These are phyloP conservation scores for Blastomyces parvus DNA, from an alignment of 2,329 filamentous ascomycete species.

Conservation along the genomic window DNA sequence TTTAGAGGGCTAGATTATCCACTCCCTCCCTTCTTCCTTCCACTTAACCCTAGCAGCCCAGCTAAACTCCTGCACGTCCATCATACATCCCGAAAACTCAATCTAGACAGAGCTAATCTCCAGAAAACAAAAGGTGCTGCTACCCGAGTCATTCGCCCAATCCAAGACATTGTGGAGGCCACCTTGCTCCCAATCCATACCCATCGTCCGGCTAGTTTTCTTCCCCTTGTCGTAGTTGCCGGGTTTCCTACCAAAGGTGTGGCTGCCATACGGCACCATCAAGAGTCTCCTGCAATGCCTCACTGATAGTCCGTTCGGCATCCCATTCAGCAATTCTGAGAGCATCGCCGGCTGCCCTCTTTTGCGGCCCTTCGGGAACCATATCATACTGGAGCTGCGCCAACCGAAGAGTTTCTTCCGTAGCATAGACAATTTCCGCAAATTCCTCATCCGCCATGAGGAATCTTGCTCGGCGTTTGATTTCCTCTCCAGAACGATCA, in stretches of 20 bases:
- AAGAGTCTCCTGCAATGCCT: not conserved
- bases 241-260: not conserved
- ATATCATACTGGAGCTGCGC: conserved; percentile 9
- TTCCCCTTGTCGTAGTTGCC: too few species aligned
- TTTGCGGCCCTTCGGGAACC: conserved; percentile 1
- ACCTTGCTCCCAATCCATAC: not conserved
- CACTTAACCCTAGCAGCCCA: not conserved
- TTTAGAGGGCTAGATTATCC: not conserved
- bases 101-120: not conserved
- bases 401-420: conserved; percentile 9
- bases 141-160: not conserved
- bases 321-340: not conserved
- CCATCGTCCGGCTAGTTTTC: not conserved
- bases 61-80: not conserved
- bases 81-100: not conserved
- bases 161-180: not conserved
- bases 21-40: not conserved
- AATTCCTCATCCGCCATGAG: conserved; percentile 13
- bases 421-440: conserved; percentile 7
- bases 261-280: not conserved
- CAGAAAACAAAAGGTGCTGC: not conserved
- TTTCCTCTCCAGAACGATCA: conserved; percentile 14
- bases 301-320: not conserved
- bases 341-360: not conserved
- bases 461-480: conserved; percentile 13